Evolutionary conservation across 345 rosid genomes (phyloP), one percentile per base, ranked within the genome.

Genomic region (Dipteronia sinensis): DNA sequence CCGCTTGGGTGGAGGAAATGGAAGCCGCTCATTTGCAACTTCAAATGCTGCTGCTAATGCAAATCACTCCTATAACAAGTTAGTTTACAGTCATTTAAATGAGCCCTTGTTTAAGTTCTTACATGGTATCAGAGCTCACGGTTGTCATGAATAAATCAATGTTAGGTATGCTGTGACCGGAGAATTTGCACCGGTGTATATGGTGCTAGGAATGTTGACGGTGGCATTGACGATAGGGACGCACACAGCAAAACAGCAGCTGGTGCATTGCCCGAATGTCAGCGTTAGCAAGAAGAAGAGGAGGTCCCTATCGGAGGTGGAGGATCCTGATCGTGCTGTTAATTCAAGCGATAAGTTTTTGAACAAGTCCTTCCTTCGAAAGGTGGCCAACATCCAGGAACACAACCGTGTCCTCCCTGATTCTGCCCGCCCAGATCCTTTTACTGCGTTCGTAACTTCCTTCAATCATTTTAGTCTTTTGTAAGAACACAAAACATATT

Each of bases 311-410:
- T 74, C 83, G 0, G 90, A 91, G 72, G 84, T 85, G 3, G 90
- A 89, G 46, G 71, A 80, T 29, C 93, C 93, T 7, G 86, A 89
- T 7, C 31, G 58, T 2, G 82, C 79, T 62, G 72, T 79, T 31
- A 65, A 74, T 11, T 78, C 83, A 0, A 83, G 81, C 6, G 72
- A 84, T 13, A 85, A 84, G 42, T 89, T 83, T 34, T 53, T 83
- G 79, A 82, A 80, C 75, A 86, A 88, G 61, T 85, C 93, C 40
- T 85, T 90, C 84, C 79, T 86, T 16, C 67, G 91, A 25, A 87
- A 86, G 78, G 79, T 91, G 11, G 90, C 83, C 55, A 86, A 84
- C 74, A 83, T 89, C 49, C 90, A 89, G 78, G 85, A 90, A 7
- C 53, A 75, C 65, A 76, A 74, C 13, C 80, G 73, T 0, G 19